Evolutionary conservation across 2,329 filamentous ascomycete genomes (phyloP).

Genomic region (Geosmithia morbida): DNA sequence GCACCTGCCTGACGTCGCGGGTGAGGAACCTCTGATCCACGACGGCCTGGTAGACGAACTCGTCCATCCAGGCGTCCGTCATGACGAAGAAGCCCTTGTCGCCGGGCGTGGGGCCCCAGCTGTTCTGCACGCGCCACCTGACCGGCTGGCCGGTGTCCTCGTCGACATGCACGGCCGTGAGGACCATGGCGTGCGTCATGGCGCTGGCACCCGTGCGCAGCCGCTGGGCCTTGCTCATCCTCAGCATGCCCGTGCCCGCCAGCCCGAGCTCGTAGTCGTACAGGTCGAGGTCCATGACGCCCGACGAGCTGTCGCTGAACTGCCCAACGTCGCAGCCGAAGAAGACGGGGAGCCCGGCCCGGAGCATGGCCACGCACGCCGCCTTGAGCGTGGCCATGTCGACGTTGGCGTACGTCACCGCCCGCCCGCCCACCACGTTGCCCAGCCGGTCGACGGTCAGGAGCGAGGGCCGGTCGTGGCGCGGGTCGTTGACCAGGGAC

Average conservation of each 20-base stretch:
- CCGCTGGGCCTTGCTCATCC: conserved; percentile 62
- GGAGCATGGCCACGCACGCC: conserved; percentile 64
- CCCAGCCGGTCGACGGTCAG: conserved; percentile 68
- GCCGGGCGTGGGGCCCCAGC: conserved; percentile 58
- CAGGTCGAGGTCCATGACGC: conserved; percentile 69
- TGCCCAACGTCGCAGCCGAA: conserved; percentile 84
- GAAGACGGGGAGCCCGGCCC: conserved; percentile 67
- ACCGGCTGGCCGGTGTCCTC: conserved; percentile 45
- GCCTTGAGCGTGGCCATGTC: conserved; percentile 57
- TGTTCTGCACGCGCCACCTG: conserved; percentile 79
- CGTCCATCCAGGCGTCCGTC: conserved; percentile 66
- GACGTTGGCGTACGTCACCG: conserved; percentile 73
- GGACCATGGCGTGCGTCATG: conserved; percentile 90
- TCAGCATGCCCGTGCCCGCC: conserved; percentile 59
- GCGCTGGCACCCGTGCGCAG: conserved; percentile 59
- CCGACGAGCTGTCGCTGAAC: conserved; percentile 51
- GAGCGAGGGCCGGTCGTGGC: conserved; percentile 57
- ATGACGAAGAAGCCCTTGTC: conserved; percentile 81
- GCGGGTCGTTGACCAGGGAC: conserved; percentile 74
- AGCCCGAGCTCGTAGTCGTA: conserved; percentile 77
- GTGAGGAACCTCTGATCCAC: conserved; percentile 57
- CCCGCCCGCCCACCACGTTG: conserved; percentile 64
- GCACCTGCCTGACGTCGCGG: conserved; percentile 52
- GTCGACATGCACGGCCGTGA: conserved; percentile 73
- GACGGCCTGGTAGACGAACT: conserved; percentile 78